These are phyloP conservation scores for Debaryomyces sp. DNA, from an alignment of 1,139 yeast genomes.

Conservation along the genomic window DNA sequence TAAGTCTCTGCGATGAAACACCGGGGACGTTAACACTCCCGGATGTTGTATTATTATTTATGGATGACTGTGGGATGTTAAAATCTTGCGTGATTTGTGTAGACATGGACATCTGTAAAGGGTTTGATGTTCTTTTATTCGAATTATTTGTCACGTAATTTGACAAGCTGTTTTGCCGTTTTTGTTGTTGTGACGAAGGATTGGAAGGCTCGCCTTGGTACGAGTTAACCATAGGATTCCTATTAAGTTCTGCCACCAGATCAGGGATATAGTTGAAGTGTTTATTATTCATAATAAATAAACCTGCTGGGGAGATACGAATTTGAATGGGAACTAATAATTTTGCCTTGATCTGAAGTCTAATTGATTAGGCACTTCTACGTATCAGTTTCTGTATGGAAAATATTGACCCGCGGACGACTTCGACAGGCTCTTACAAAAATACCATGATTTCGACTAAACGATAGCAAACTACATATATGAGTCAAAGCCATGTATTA, in stretches of 20 bases:
- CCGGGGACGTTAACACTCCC: conserved; percentile 5
- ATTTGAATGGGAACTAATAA: neutral
- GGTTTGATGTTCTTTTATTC: conserved; percentile 37
- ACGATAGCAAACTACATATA: neutral
- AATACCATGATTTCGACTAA: neutral
- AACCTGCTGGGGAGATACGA: conserved; percentile 2
- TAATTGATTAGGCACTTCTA: neutral
- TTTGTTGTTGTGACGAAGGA: conserved; percentile 29
- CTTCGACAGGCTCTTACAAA: neutral
- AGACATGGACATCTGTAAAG: conserved; percentile 22
- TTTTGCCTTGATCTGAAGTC: neutral
- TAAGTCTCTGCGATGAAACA: conserved; percentile 14
- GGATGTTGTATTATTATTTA: neutral
- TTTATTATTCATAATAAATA: conserved; percentile 11
- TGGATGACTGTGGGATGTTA: neutral
- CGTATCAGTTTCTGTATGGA: conserved; percentile 5
- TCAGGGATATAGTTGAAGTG: conserved; percentile 9
- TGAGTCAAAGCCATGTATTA: neutral
- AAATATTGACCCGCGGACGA: conserved; percentile 6
- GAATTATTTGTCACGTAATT: conserved; percentile 36
- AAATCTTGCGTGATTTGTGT: conserved; percentile 18
- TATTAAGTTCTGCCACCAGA: conserved; percentile 8
- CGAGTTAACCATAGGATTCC: conserved; percentile 5
- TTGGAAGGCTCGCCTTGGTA: conserved; percentile 11
- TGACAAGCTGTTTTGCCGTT: conserved; percentile 45